Percentiles rank a stretch among this genome's conserved stretches.
Conservation (phyloP, 148 eudicot species). For the Amaranthus hypochondriacus region DNA sequence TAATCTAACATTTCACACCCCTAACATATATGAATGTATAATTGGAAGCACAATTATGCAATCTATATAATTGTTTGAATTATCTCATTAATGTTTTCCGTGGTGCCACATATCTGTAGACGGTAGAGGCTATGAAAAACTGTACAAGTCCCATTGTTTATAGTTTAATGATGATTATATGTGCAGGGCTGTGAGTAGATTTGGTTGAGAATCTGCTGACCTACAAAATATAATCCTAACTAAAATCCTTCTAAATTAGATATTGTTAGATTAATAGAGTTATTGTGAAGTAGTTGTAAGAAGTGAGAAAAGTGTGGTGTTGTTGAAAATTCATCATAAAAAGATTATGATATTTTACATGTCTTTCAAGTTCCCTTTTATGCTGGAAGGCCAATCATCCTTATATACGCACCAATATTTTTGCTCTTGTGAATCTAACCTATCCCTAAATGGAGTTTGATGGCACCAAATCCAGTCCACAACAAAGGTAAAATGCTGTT, state of each 20-base stretch:
- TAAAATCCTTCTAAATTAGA: not conserved
- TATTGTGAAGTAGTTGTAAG: conserved; percentile 6
- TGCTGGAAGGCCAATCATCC: conserved; percentile 3
- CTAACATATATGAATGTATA: no score
- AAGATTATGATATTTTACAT: conserved; percentile 26
- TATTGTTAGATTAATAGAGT: not conserved
- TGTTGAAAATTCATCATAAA: conserved; percentile 17
- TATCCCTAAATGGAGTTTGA: conserved; percentile 16
- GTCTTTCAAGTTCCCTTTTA: not conserved
- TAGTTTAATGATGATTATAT: not conserved
- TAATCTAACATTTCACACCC: no score
- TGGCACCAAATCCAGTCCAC: conserved; percentile 5
- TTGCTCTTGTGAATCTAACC: not conserved
- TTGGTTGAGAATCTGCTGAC: conserved; percentile 19
- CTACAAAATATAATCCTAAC: not conserved
- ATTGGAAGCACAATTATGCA: no score
- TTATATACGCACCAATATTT: conserved; percentile 12
- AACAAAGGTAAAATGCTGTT: conserved; percentile 17
- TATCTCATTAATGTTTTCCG: no score
- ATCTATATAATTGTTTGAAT: no score
- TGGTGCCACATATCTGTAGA: no score
- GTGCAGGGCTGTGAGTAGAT: not conserved
- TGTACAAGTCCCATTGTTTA: not conserved
- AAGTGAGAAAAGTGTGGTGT: conserved; percentile 27
- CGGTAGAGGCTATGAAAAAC: not conserved